Evolutionary conservation across 2,329 filamentous ascomycete species (phyloP), one percentile per base, ranked within the genome.

Genomic region (Talaromyces sp.): DNA sequence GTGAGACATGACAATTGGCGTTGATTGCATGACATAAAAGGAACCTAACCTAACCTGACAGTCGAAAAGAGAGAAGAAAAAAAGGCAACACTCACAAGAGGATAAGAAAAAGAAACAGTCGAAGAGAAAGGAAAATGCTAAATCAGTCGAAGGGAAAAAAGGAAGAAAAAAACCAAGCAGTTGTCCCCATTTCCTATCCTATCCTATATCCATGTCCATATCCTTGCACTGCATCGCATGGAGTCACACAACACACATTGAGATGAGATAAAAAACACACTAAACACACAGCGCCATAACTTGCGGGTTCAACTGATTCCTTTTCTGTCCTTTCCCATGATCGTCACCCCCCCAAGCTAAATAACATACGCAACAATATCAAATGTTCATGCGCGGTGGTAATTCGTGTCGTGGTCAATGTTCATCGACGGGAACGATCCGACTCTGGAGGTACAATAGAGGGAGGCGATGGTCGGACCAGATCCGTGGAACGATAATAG

Each of bases 41-140:
- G n/a, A 37, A 22, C 52, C 52, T 39, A 56, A 56, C 52, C 52
- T 56, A 56, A 56, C 52, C 52, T 56, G 33, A 54, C 27, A 31
- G 27, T 31, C 27, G 27, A 31, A 31, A 37, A 37, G 9, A 37
- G 13, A 37, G 35, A 13, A 37, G 13, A 37, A 37, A 13, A 37
- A 37, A 37, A 37, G 9, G 7, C 35, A 37, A 37, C 35, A 37
- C 35, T 37, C 35, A 13, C 35, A 37, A 31, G 27, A 31, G 27
- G 27, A 31, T 13, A 37, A 37, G 62, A 65, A 66, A 67, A 70
- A 62, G 71, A 68, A 68, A 70, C 27, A 57, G 31, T 43, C n/a
- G 13, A 19, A 54, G 25, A 13, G 6, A 65, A 43, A n/a, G 22
- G 27, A 64, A 61, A 65, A 61, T 61, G 63, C 63, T 64, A 64